Conservation (phyloP, 768 basidiomycete genomes). For the Kwoniella sp. region DNA sequence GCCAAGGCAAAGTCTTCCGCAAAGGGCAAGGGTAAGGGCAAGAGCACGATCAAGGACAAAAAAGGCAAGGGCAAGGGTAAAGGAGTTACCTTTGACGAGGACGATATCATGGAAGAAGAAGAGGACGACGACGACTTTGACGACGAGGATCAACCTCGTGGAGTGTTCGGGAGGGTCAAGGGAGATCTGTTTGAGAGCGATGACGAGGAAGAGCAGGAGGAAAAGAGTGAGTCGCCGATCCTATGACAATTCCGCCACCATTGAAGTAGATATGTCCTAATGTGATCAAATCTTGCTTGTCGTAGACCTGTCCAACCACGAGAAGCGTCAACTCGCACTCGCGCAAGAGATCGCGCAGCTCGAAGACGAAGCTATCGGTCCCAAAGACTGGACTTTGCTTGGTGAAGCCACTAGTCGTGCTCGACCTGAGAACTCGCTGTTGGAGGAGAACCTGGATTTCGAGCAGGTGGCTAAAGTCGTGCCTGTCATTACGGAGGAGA, state of each 20-base stretch:
- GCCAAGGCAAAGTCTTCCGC: neutral
- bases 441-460: slow-evolving; percentile 93
- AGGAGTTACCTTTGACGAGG: slow-evolving; percentile 27
- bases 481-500: slow-evolving; percentile 87
- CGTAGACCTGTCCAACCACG: slow-evolving; percentile 68
- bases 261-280: slow-evolving; percentile 1
- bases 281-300: neutral
- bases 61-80: slow-evolving; percentile 37
- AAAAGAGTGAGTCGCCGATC: slow-evolving; percentile 36
- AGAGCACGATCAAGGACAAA: slow-evolving; percentile 28
- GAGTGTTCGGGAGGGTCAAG: slow-evolving; percentile 63
- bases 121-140: slow-evolving; percentile 19
- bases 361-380: slow-evolving; percentile 81
- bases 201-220: slow-evolving; percentile 54
- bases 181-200: slow-evolving; percentile 70
- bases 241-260: too few species aligned
- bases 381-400: slow-evolving; percentile 89
- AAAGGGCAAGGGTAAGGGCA: slow-evolving; percentile 24
- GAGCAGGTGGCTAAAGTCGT: slow-evolving; percentile 84
- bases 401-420: slow-evolving; percentile 82
- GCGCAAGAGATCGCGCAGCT: slow-evolving; percentile 76
- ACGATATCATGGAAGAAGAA: slow-evolving; percentile 30
- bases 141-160: slow-evolving; percentile 38
- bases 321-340: slow-evolving; percentile 73
- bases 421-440: slow-evolving; percentile 84